Conservation (phyloP, 495 filamentous ascomycete species). For the Aspergillus asperescens region DNA sequence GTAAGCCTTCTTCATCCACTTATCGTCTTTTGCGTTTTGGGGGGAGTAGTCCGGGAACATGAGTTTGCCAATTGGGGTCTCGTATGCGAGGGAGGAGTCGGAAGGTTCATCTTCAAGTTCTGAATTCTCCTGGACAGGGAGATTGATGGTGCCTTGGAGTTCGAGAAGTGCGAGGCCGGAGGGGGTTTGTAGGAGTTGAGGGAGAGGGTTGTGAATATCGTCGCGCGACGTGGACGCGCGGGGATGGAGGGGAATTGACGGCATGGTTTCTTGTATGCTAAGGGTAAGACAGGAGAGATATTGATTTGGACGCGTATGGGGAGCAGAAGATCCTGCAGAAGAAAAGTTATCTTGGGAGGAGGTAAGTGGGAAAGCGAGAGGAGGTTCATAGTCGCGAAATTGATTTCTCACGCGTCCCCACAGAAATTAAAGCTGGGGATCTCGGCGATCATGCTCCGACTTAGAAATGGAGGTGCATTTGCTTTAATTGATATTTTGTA, state of each 20-base stretch:
- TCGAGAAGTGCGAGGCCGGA: conserved; percentile 72
- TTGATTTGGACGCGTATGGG: background rate
- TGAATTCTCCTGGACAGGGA: conserved; percentile 27
- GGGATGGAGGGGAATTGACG: conserved; percentile 38
- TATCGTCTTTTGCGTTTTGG: conserved; percentile 41
- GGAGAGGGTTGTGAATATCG: conserved; percentile 56
- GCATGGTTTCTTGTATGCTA: conserved; percentile 30
- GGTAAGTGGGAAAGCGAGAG: background rate
- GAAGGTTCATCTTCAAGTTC: conserved; percentile 14
- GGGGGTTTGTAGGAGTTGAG: conserved; percentile 78
- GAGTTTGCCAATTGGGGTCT: conserved; percentile 63
- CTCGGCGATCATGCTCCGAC: background rate
- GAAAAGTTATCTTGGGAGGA: background rate
- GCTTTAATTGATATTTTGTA: no score
- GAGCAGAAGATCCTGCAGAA: background rate
- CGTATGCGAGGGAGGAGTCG: conserved; percentile 23
- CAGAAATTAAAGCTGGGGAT: background rate
- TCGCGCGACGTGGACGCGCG: conserved; percentile 14
- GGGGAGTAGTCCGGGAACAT: conserved; percentile 71
- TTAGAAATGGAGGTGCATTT: background rate
- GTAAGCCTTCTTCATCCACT: conserved; percentile 86
- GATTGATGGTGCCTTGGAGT: conserved; percentile 81
- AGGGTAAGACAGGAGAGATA: background rate
- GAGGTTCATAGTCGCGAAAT: background rate
- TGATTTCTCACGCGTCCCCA: background rate